These are phyloP conservation scores for Lecanicillium sp. DNA, from an alignment of 2,329 filamentous ascomycete species.

Conservation along the genomic window DNA sequence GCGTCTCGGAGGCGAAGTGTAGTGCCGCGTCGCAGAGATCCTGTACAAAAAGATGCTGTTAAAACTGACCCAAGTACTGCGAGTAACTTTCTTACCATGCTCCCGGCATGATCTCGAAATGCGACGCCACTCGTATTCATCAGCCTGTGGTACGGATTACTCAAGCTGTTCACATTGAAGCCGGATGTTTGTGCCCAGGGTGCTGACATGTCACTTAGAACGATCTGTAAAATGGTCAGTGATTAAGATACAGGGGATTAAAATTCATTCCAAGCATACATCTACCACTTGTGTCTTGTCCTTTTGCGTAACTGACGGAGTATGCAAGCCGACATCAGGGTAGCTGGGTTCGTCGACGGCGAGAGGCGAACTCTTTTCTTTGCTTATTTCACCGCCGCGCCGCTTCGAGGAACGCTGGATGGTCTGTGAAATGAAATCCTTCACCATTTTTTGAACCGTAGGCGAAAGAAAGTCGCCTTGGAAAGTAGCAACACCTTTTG, in stretches of 20 bases:
- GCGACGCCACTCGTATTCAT: constrained; percentile 93
- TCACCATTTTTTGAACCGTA: constrained; percentile 67
- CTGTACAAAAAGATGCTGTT: constrained; percentile 38
- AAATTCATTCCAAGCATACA: constrained; percentile 33
- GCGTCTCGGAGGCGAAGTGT: constrained; percentile 75
- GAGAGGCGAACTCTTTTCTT: constrained; percentile 13
- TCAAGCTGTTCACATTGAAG: constrained; percentile 82
- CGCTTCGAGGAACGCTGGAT: background rate
- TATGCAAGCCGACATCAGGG: constrained; percentile 56
- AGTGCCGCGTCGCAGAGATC: constrained; percentile 85
- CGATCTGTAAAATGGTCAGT: constrained; percentile 48
- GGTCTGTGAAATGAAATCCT: constrained; percentile 62
- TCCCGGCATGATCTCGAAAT: constrained; percentile 84
- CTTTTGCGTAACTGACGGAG: constrained; percentile 26
- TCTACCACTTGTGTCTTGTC: constrained; percentile 53
- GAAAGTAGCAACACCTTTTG: constrained; percentile 84
- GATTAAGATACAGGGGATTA: background rate
- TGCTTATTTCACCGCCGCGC: constrained; percentile 13
- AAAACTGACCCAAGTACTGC: background rate
- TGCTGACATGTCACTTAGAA: constrained; percentile 98
- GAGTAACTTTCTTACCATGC: constrained; percentile 64
- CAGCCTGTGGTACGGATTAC: constrained; percentile 95
- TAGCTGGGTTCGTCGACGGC: constrained; percentile 48
- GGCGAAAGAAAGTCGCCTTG: constrained; percentile 87
- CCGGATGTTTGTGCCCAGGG: constrained; percentile 81